These are phyloP conservation scores for Tricladium varicosporioides DNA, from an alignment of 2,329 filamentous ascomycete genomes.

Conservation along the genomic window DNA sequence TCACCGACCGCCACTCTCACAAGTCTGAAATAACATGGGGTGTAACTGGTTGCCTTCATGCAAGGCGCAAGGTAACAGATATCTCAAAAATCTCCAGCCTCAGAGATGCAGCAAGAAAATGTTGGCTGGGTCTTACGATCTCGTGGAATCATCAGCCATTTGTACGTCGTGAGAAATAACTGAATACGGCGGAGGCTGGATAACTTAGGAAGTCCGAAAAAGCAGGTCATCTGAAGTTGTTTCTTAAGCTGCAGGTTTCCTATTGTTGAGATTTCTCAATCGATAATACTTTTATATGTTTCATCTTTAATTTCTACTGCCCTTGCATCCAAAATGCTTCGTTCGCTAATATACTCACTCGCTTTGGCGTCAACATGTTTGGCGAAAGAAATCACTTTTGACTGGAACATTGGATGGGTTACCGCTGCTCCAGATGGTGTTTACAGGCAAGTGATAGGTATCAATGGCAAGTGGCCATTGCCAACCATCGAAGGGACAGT, in stretches of 20 bases:
- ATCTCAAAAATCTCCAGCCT: background rate
- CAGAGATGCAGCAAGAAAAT: background rate
- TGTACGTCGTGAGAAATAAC: background rate
- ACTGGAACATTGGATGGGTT: constrained; percentile 44
- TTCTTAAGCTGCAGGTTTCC: background rate
- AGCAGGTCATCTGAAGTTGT: background rate
- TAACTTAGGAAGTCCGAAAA: background rate
- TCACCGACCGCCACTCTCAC: too few relatives aligned
- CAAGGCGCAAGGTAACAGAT: background rate
- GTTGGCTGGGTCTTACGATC: background rate
- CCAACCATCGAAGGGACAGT: constrained; percentile 51
- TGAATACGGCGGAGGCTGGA: background rate
- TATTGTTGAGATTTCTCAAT: background rate
- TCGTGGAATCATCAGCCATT: background rate
- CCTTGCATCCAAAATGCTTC: background rate
- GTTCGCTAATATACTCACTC: background rate
- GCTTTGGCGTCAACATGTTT: background rate
- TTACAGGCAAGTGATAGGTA: constrained; percentile 48
- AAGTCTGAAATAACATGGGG: background rate
- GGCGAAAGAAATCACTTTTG: constrained; percentile 7
- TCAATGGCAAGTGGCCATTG: constrained; percentile 59
- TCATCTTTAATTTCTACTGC: background rate
- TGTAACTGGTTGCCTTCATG: background rate
- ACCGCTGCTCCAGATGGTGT: constrained; percentile 39
- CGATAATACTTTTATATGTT: background rate